A percentile compares a stretch with the other conserved stretches of the same genome.
phyloP scores from a whole-genome alignment of 345 rosid species.

The Litchi chinensis region DNA sequence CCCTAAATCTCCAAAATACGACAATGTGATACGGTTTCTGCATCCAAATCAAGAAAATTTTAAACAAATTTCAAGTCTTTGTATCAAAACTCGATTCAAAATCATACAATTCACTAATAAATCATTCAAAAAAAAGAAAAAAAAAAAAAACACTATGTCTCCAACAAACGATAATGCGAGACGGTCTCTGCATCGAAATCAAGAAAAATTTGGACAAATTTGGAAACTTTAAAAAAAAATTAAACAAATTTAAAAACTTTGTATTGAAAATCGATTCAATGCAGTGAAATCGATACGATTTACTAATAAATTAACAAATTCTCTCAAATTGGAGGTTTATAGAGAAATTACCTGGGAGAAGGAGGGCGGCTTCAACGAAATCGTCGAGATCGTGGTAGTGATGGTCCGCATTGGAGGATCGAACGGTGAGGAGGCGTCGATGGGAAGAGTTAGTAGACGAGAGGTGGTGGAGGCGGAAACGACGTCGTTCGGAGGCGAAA shows the following conservation, averaged over 20 bases:
- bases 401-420: constrained; percentile 42
- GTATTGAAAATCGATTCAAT: too few relatives aligned
- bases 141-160: too few relatives aligned
- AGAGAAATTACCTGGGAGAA: constrained; percentile 56
- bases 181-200: background rate
- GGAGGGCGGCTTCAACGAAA: constrained; percentile 78
- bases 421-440: constrained; percentile 49
- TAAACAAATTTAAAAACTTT: too few relatives aligned
- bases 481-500: constrained; percentile 27
- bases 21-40: background rate
- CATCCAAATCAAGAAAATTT: background rate
- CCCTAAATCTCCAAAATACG: too few relatives aligned
- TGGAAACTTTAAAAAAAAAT: background rate
- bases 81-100: too few relatives aligned
- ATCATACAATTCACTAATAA: too few relatives aligned
- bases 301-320: too few relatives aligned
- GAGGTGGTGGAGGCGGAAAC: constrained; percentile 24
- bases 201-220: background rate
- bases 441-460: constrained; percentile 47
- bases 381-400: constrained; percentile 37
- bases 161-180: background rate
- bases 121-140: too few relatives aligned
- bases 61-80: too few relatives aligned
- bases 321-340: background rate
- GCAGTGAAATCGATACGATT: too few relatives aligned